Evolutionary conservation across 2,329 filamentous ascomycete species (phyloP), one percentile per base, ranked within the genome.

Genomic region (Cladosporium halotolerans): DNA sequence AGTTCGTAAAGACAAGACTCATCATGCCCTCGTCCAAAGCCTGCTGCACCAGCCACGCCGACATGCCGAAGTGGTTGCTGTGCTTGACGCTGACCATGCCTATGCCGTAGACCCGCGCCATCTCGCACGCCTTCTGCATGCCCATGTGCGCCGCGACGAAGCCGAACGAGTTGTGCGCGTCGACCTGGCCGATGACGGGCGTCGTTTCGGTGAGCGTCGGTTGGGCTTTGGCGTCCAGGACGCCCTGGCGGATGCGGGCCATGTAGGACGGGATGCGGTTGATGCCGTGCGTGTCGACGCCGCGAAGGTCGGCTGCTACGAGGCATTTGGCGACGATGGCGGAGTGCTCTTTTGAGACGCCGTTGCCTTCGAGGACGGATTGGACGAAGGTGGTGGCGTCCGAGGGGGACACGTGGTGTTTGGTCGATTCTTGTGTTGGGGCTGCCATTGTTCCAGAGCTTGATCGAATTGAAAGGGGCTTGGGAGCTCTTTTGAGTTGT

Each of bases 11-110:
- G 44, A 82, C 81, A 2, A 79, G 69, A n/a, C 80, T 83, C 68
- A 84, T 83, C 66, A 80, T 81, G 3, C 72, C 74, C 1, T 79
- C 83, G 54, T 92, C 85, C 11, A 91, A 69, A 0, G 87, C 88
- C 68, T 89, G 83, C 66, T 88, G 84, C 9, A 90, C 86, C 0
- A 90, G 66, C 85, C 87, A 92, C 0, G 88, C 88, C 3, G 79
- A 79, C 88, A 93, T 93, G 51, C 88, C 88, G 62, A 88, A 91
- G 68, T 92, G 87, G 62, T 92, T 92, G 39, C 83, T 87, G 69
- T 86, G 84, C 68, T 84, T 86, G 63, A 92, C 76, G 54, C 79
- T 82, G 0, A 85, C 85, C 79, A 93, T 83, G 23, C 88, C 88
- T 57, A 92, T 87, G 10, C 87, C 87, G 62, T 77, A 82, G 1